Conservation (phyloP, 805 yeast genomes). For the Ogataea trehaloabstinens region DNA sequence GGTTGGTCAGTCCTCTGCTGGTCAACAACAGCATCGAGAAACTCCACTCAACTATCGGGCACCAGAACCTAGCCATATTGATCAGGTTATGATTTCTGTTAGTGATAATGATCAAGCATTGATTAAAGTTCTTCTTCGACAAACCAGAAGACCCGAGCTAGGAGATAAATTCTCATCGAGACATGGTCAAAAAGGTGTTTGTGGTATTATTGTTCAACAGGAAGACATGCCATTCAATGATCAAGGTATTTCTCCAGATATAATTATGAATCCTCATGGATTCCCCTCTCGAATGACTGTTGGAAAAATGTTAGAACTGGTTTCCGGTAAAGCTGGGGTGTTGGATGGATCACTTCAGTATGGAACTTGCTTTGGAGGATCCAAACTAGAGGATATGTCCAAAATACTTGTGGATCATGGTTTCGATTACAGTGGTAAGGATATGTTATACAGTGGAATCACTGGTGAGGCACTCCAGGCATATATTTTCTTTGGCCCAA, state of each 20-base stretch:
- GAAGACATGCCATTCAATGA: constrained; percentile 97
- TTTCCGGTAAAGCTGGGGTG: constrained; percentile 97
- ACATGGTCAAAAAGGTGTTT: constrained; percentile 99
- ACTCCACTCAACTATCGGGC: constrained; percentile 90
- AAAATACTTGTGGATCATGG: constrained; percentile 86
- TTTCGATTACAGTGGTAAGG: constrained; percentile 92
- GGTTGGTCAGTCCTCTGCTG: constrained; percentile 35
- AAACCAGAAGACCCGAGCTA: constrained; percentile 94
- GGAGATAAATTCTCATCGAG: constrained; percentile 97
- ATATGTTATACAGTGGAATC: constrained; percentile 94
- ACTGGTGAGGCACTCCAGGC: constrained; percentile 98
- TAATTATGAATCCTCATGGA: constrained; percentile 98
- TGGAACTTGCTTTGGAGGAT: constrained; percentile 98
- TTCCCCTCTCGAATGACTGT: constrained; percentile 99
- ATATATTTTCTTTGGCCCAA: constrained; percentile 97
- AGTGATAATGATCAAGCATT: constrained; percentile 94
- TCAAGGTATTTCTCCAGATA: constrained; percentile 88
- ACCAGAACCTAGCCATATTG: constrained; percentile 93
- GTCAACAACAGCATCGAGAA: constrained; percentile 63
- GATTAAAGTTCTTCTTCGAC: constrained; percentile 87
- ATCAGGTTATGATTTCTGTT: constrained; percentile 96
- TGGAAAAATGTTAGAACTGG: constrained; percentile 95
- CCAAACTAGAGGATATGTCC: constrained; percentile 94
- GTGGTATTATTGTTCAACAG: constrained; percentile 96
- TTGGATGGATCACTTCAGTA: constrained; percentile 87